phyloP scores from a whole-genome alignment of 768 basidiomycete species.

The Harrya chromipes region DNA sequence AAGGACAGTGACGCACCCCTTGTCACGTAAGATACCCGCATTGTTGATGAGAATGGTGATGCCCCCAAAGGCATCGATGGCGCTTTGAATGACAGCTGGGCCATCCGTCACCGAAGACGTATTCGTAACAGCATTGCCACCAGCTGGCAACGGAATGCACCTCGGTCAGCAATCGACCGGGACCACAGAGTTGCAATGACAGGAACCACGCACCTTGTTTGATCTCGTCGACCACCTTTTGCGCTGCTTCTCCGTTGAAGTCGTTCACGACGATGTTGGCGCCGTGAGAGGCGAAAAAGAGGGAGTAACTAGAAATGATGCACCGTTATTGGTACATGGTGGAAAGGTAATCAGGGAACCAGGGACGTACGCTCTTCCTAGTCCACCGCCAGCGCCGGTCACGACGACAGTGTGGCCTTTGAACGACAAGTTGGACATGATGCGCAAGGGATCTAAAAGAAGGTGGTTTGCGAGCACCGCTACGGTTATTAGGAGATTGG shows the following conservation, averaged over 20 bases:
- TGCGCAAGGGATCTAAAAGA: background rate
- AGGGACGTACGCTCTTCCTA: conserved; percentile 79
- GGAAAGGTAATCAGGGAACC: conserved; percentile 7
- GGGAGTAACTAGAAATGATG: conserved; percentile 63
- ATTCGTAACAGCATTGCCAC: conserved; percentile 86
- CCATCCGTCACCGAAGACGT: conserved; percentile 87
- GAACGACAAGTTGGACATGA: conserved; percentile 58
- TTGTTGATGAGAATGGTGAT: conserved; percentile 94
- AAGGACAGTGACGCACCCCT: conserved; percentile 47
- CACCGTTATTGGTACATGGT: background rate
- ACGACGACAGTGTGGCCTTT: conserved; percentile 89
- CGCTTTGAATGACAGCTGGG: conserved; percentile 78
- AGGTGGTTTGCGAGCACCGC: too few species aligned
- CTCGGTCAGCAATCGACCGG: background rate
- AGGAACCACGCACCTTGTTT: conserved; percentile 50
- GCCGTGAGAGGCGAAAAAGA: conserved; percentile 88
- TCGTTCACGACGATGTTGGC: conserved; percentile 97
- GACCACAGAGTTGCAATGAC: background rate
- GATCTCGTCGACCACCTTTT: conserved; percentile 91
- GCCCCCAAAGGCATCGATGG: conserved; percentile 78
- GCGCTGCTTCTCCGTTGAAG: conserved; percentile 81
- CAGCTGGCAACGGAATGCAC: conserved; percentile 45
- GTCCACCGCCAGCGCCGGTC: conserved; percentile 94
- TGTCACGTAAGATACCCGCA: conserved; percentile 86
- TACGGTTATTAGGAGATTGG: too few species aligned